phyloP scores from a whole-genome alignment of 208 protist species.

The Leishmania tarentolae region DNA sequence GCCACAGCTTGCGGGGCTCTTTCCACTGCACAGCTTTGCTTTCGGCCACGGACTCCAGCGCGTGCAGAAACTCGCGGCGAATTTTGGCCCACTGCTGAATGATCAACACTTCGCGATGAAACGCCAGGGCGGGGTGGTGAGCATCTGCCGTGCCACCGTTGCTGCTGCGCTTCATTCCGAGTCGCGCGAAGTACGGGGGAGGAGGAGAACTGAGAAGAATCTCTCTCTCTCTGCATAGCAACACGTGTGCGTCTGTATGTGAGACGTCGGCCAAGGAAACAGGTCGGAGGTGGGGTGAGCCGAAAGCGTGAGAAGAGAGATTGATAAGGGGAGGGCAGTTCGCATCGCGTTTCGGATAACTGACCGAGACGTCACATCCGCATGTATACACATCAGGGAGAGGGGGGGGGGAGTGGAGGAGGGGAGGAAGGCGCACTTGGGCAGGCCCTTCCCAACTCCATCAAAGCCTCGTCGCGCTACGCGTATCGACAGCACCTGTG shows the following conservation, averaged over 20 bases:
- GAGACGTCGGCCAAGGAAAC: neutral
- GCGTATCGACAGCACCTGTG: neutral
- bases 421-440: neutral
- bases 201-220: neutral
- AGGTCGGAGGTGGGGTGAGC: neutral
- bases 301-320: neutral
- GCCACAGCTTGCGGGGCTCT: constrained; percentile 85
- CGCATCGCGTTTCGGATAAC: neutral
- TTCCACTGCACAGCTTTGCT: constrained; percentile 42
- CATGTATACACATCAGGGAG: neutral
- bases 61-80: constrained; percentile 68
- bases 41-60: constrained; percentile 34
- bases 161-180: constrained; percentile 57
- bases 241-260: neutral
- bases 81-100: constrained; percentile 70
- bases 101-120: constrained; percentile 84
- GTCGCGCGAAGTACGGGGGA: neutral
- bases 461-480: neutral
- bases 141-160: constrained; percentile 36
- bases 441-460: neutral
- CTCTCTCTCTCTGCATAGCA: neutral
- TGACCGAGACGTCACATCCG: neutral
- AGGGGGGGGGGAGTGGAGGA: neutral
- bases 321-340: neutral
- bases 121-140: constrained; percentile 63